phyloP scores from a whole-genome alignment of 108 stramenopile genomes.

The Poteriospumella lacustris region DNA sequence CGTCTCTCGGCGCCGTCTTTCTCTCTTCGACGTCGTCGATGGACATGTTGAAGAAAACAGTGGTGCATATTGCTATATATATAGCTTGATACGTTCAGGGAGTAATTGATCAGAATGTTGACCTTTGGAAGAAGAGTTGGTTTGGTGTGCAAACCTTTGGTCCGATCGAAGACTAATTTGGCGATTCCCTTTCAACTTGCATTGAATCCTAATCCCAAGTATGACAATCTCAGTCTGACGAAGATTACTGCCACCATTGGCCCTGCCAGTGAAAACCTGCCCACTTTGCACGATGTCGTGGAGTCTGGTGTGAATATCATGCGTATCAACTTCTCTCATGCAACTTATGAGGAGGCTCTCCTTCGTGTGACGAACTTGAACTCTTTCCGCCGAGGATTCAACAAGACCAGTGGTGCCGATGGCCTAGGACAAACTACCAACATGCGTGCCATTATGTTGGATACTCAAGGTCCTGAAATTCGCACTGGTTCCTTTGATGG shows the following conservation, averaged over 20 bases:
- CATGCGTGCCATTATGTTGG: conserved; percentile 21
- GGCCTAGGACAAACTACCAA: not conserved
- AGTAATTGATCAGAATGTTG: too few species aligned
- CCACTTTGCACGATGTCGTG: conserved; percentile 59
- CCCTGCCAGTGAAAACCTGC: not conserved
- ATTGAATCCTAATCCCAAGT: too few species aligned
- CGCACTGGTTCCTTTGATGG: conserved; percentile 12
- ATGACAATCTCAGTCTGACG: too few species aligned
- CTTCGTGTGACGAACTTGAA: conserved; percentile 72
- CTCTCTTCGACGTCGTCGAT: too few species aligned
- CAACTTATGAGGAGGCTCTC: conserved; percentile 86
- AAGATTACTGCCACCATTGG: not conserved
- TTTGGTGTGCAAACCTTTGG: too few species aligned
- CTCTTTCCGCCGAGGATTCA: not conserved
- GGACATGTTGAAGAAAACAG: too few species aligned
- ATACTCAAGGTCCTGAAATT: conserved; percentile 28
- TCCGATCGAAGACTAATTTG: too few species aligned
- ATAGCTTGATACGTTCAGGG: too few species aligned
- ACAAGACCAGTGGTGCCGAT: not conserved
- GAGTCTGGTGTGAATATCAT: conserved; percentile 77
- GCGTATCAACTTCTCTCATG: conserved; percentile 91
- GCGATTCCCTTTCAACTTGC: too few species aligned
- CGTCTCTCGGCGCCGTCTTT: too few species aligned
- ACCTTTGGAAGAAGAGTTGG: too few species aligned
- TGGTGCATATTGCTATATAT: too few species aligned